A percentile compares a stretch with the other conserved stretches of the same genome.
These are phyloP conservation scores for Zoysia pacifica DNA, from an alignment of 176 grass and related monocot species.

Conservation along the genomic window DNA sequence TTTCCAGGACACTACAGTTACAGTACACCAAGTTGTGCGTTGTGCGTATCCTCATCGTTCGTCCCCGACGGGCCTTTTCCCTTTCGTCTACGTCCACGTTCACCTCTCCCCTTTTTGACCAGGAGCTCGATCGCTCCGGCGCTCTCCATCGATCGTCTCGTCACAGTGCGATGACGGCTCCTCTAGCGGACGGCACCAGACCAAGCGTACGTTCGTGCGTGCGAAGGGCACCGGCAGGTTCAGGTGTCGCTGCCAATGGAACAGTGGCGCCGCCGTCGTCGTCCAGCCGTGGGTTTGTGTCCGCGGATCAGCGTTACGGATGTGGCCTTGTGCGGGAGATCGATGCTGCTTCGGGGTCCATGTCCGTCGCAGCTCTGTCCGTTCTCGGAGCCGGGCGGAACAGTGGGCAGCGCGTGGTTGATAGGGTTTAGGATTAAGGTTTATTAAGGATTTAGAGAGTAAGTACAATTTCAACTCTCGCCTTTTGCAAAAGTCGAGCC, in stretches of 20 bases:
- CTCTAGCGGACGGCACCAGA: neutral
- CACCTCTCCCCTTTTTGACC: slow-evolving; percentile 13
- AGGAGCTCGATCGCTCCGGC: neutral
- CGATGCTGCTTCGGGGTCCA: neutral
- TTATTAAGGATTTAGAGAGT: too few species aligned
- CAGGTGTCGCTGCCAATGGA: slow-evolving; percentile 24
- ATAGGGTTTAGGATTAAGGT: too few species aligned
- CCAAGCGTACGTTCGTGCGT: slow-evolving; percentile 25
- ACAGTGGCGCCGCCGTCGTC: neutral
- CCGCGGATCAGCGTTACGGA: slow-evolving; percentile 1
- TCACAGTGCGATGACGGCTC: neutral
- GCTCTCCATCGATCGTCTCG: neutral
- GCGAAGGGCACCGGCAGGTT: neutral
- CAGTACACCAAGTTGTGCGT: slow-evolving; percentile 1
- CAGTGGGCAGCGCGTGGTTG: neutral
- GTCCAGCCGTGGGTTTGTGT: neutral
- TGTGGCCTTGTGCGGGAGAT: neutral
- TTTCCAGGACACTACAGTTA: neutral
- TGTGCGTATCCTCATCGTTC: neutral
- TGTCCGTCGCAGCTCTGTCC: neutral
- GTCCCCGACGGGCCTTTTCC: neutral
- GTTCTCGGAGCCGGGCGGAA: neutral
- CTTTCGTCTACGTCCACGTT: neutral
- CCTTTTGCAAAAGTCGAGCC: slow-evolving; percentile 30
- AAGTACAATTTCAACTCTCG: neutral